Conservation (phyloP, 83 land plant genomes). For the Larix sibirica region DNA sequence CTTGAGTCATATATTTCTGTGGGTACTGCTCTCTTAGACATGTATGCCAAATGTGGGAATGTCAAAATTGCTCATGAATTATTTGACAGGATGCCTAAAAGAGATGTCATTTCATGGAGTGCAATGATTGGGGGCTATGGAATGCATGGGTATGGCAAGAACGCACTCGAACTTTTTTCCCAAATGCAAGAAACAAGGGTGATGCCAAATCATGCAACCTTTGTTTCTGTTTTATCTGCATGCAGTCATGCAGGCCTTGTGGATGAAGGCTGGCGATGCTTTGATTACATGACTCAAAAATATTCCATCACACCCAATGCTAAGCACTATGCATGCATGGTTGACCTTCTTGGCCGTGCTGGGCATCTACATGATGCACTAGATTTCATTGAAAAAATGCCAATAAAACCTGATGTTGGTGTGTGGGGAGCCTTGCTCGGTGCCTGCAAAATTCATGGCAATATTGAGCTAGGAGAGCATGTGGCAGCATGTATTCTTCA, state of each 20-base stretch:
- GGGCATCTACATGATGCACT: slow-evolving; percentile 39
- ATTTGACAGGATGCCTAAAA: slow-evolving; percentile 17
- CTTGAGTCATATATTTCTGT: slow-evolving; percentile 22
- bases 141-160: slow-evolving; percentile 29
- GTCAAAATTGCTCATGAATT: slow-evolving; percentile 33
- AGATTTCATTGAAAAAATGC: slow-evolving; percentile 31
- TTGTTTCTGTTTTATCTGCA: slow-evolving; percentile 22
- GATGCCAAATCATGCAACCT: slow-evolving; percentile 23
- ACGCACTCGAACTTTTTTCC: slow-evolving; percentile 37
- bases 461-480: slow-evolving; percentile 17
- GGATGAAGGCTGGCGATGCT: slow-evolving; percentile 20
- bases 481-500: slow-evolving; percentile 15
- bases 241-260: slow-evolving; percentile 26
- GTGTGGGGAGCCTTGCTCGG: slow-evolving; percentile 36
- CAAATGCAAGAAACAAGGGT: slow-evolving; percentile 30
- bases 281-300: slow-evolving; percentile 21
- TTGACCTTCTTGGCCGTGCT: slow-evolving; percentile 46
- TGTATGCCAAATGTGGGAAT: slow-evolving; percentile 61
- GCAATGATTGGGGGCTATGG: slow-evolving; percentile 52
- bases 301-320: slow-evolving; percentile 23
- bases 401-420: slow-evolving; percentile 28
- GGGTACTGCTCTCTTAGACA: slow-evolving; percentile 49
- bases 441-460: slow-evolving; percentile 29
- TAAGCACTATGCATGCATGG: slow-evolving; percentile 35
- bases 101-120: slow-evolving; percentile 53